phyloP scores from a whole-genome alignment of 2,329 filamentous ascomycete genomes.

The Aspergillus novoparasiticus region DNA sequence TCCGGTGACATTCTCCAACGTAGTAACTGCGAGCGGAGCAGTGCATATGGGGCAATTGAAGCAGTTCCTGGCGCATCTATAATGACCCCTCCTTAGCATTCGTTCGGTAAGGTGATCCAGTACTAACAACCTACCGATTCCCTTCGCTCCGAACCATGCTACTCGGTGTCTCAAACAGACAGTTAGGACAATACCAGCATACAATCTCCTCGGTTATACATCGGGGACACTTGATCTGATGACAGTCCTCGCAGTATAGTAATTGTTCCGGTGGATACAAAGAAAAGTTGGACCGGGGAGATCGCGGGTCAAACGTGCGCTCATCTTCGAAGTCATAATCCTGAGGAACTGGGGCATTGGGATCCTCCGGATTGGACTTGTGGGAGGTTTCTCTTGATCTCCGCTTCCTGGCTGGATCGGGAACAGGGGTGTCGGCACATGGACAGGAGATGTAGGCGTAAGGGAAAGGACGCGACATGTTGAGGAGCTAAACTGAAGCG shows the following conservation, averaged over 20 bases:
- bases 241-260: slow-evolving; percentile 95
- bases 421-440: slow-evolving; percentile 55
- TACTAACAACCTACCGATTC: slow-evolving; percentile 67
- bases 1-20: slow-evolving; percentile 60
- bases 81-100: not conserved
- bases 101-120: not conserved
- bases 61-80: slow-evolving; percentile 87
- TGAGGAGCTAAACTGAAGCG: slow-evolving; percentile 2
- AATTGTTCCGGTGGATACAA: slow-evolving; percentile 92
- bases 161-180: slow-evolving; percentile 92
- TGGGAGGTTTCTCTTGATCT: slow-evolving; percentile 39
- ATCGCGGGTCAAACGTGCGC: slow-evolving; percentile 81
- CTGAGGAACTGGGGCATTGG: slow-evolving; percentile 27
- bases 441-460: slow-evolving; percentile 68
- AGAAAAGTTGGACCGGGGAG: slow-evolving; percentile 83
- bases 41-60: slow-evolving; percentile 93
- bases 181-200: slow-evolving; percentile 93
- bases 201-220: slow-evolving; percentile 93
- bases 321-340: slow-evolving; percentile 67
- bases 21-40: slow-evolving; percentile 74
- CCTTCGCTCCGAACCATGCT: slow-evolving; percentile 91
- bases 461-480: slow-evolving; percentile 61
- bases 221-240: slow-evolving; percentile 89
- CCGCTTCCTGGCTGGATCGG: slow-evolving; percentile 42
- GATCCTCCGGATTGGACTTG: slow-evolving; percentile 32